Conservation (phyloP, 768 basidiomycete species). For the Pleurotus citrinopileatus region DNA sequence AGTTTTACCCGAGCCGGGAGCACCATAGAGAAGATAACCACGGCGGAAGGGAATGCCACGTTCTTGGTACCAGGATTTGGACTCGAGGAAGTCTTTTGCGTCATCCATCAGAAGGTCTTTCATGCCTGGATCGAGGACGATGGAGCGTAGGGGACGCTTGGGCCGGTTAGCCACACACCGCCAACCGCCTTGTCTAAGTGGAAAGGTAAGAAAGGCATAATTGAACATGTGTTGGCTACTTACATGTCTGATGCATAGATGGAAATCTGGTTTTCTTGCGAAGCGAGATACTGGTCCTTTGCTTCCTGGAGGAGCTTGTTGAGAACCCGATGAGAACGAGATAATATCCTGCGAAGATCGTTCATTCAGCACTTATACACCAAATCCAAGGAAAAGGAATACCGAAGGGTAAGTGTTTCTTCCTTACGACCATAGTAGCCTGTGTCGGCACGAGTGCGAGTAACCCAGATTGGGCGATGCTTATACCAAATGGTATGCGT, state of each 20-base stretch:
- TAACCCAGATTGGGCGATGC: conserved; percentile 37
- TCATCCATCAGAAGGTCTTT: conserved; percentile 65
- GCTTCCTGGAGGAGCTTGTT: conserved; percentile 53
- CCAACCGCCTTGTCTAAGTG: conserved; percentile 41
- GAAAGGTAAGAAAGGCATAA: background rate
- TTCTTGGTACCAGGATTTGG: conserved; percentile 69
- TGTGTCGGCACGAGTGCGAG: conserved; percentile 32
- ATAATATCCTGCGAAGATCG: conserved; percentile 54
- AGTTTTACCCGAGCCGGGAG: conserved; percentile 77
- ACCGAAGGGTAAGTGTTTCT: too few relatives aligned
- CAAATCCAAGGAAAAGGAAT: too few relatives aligned
- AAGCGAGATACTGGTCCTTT: conserved; percentile 46
- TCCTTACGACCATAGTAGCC: conserved; percentile 31
- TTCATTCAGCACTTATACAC: too few relatives aligned
- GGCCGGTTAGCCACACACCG: conserved; percentile 51
- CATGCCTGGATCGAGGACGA: conserved; percentile 69
- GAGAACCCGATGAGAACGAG: conserved; percentile 43
- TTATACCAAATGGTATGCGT: conserved; percentile 49
- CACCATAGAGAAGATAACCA: conserved; percentile 77
- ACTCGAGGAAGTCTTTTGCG: conserved; percentile 65
- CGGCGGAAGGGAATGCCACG: conserved; percentile 82
- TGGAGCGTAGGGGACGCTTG: conserved; percentile 64
- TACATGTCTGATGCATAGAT: conserved; percentile 50
- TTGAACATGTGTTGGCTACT: conserved; percentile 10
- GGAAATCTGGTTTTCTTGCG: conserved; percentile 47